A percentile compares a stretch with the other conserved stretches of the same genome.
Conservation (phyloP, 305 asterid genomes). For the Fraxinus paxiana region DNA sequence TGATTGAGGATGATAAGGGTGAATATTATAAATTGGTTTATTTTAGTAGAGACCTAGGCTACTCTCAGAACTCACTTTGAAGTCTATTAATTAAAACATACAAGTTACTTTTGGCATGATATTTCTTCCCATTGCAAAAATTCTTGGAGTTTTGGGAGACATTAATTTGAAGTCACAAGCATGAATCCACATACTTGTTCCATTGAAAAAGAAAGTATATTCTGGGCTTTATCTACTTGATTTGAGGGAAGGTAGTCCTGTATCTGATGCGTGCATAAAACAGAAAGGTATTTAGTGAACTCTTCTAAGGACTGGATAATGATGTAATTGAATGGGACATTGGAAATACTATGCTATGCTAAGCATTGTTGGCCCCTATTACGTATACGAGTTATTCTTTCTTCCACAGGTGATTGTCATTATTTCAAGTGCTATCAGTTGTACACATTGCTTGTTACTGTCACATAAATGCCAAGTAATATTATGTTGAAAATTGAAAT, state of each 20-base stretch:
- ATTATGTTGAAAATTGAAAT: not conserved
- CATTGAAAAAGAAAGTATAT: not conserved
- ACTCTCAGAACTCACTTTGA: not conserved
- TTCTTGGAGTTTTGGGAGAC: not conserved
- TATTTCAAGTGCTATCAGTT: not conserved
- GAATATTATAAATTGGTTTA: not conserved
- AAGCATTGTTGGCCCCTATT: not conserved
- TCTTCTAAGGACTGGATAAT: not conserved
- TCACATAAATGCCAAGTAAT: not conserved
- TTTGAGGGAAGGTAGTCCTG: not conserved
- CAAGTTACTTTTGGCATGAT: not conserved
- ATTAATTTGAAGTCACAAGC: not conserved
- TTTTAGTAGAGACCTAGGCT: not conserved
- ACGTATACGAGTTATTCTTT: not conserved
- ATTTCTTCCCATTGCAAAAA: not conserved
- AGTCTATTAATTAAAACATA: not conserved
- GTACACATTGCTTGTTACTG: not conserved
- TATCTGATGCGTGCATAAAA: not conserved
- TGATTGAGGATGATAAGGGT: not conserved
- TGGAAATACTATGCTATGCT: not conserved
- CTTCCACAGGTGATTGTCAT: not conserved
- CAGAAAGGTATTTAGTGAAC: not conserved
- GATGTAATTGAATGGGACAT: not conserved
- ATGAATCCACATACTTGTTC: not conserved
- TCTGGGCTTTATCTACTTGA: not conserved